phyloP scores from a whole-genome alignment of 257 asterid species.

The Marsdenia floribunda region DNA sequence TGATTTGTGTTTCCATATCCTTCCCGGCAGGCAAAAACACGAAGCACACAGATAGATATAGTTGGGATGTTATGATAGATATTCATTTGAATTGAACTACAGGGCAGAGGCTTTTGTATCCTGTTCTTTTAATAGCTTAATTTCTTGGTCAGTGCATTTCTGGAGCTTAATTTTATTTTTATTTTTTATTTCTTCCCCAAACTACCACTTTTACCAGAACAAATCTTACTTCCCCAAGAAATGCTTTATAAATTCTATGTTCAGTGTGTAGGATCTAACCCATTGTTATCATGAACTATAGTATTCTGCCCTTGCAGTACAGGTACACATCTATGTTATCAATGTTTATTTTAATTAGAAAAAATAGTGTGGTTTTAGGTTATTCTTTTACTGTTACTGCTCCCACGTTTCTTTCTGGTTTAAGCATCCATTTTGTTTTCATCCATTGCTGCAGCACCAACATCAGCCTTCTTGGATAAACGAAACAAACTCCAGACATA shows the following conservation, averaged over 20 bases:
- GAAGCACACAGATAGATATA: background rate
- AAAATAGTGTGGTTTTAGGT: too few relatives aligned
- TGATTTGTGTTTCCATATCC: background rate
- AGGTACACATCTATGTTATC: too few relatives aligned
- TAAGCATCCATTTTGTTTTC: background rate
- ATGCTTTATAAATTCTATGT: too few relatives aligned
- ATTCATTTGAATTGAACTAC: background rate
- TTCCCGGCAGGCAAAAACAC: background rate
- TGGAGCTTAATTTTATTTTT: background rate
- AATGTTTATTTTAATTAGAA: background rate
- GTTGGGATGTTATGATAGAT: background rate
- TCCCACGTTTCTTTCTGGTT: background rate
- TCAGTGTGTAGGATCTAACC: too few relatives aligned
- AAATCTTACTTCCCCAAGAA: too few relatives aligned
- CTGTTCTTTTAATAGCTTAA: too few relatives aligned
- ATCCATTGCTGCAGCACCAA: too few relatives aligned
- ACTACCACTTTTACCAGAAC: background rate
- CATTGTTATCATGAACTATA: too few relatives aligned
- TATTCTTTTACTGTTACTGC: background rate
- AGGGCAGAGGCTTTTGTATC: background rate
- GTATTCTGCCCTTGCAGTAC: too few relatives aligned
- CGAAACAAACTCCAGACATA: too few relatives aligned
- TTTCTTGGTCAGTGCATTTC: background rate
- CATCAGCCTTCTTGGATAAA: too few relatives aligned
- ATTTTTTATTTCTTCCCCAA: background rate